These are phyloP conservation scores for Aspergillus sp. DNA, from an alignment of 2,329 filamentous ascomycete species.

Conservation along the genomic window DNA sequence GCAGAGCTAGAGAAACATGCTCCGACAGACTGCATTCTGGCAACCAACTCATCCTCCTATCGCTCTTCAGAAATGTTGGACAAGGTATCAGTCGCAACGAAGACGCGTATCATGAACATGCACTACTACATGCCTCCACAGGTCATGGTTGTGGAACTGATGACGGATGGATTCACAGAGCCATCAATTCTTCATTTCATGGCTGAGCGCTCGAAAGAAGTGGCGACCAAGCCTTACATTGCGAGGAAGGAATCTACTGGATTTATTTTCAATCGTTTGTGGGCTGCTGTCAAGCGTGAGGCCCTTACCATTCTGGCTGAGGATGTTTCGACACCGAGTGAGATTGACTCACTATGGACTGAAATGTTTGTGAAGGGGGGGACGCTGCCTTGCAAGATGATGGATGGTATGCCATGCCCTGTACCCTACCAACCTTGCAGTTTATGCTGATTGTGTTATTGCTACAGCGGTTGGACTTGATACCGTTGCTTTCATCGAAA, in stretches of 20 bases:
- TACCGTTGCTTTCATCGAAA: constrained; percentile 56
- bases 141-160: constrained; percentile 54
- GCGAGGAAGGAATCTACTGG: constrained; percentile 54
- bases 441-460: too few species aligned
- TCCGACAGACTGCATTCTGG: constrained; percentile 52
- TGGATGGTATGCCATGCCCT: constrained; percentile 40
- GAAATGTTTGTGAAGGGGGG: constrained; percentile 41
- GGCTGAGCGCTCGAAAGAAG: constrained; percentile 42
- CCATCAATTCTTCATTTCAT: constrained; percentile 53
- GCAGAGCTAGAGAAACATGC: constrained; percentile 48
- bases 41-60: constrained; percentile 57
- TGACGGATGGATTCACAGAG: constrained; percentile 51
- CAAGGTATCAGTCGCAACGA: constrained; percentile 43
- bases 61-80: constrained; percentile 51
- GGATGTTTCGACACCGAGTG: constrained; percentile 51
- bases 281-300: constrained; percentile 60
- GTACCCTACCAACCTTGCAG: background rate
- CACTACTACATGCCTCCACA: constrained; percentile 56
- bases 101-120: constrained; percentile 50
- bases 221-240: constrained; percentile 46
- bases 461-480: constrained; percentile 51
- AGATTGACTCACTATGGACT: constrained; percentile 53
- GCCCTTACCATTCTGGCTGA: constrained; percentile 53
- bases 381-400: constrained; percentile 43
- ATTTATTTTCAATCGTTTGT: constrained; percentile 59